Conservation (phyloP, 2,329 filamentous ascomycete genomes). For the Nothophoma quercina region DNA sequence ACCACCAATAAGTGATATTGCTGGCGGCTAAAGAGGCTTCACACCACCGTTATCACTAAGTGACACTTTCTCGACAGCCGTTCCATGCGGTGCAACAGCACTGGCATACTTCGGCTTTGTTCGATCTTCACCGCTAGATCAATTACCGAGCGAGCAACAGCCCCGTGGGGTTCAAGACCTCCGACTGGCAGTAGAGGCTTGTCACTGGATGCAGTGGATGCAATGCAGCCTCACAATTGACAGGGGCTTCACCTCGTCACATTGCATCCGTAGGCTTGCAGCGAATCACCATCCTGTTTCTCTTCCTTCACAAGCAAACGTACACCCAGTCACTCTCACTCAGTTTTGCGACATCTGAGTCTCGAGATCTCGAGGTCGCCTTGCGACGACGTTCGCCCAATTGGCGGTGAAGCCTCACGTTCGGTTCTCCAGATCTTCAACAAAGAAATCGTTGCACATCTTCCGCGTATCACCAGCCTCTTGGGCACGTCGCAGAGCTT, state of each 20-base stretch:
- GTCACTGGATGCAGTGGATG: conserved; percentile 3
- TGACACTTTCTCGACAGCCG: conserved; percentile 10
- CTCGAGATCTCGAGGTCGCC: no score
- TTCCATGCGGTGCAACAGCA: conserved; percentile 21
- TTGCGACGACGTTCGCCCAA: conserved; percentile 1
- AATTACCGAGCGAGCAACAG: conserved; percentile 19
- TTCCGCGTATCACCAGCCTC: not conserved
- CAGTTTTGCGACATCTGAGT: not conserved
- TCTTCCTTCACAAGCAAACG: not conserved
- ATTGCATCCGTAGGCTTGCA: conserved; percentile 3
- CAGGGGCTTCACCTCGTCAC: conserved; percentile 8
- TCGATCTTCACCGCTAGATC: conserved; percentile 33
- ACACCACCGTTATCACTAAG: not conserved
- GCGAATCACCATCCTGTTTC: not conserved
- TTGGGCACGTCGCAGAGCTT: conserved; percentile 1
- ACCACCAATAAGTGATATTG: not conserved
- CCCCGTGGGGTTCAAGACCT: conserved; percentile 21
- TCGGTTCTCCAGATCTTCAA: not conserved
- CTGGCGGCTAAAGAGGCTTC: not conserved
- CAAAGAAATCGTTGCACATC: conserved; percentile 1
- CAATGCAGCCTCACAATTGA: conserved; percentile 11
- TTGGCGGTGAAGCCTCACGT: conserved; percentile 20
- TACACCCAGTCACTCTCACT: not conserved
- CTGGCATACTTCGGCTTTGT: conserved; percentile 32
- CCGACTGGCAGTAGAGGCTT: conserved; percentile 1